Base-by-base conservation (phyloP, 306 rosid genomes). In the Gastrolobium bilobum region DNA sequence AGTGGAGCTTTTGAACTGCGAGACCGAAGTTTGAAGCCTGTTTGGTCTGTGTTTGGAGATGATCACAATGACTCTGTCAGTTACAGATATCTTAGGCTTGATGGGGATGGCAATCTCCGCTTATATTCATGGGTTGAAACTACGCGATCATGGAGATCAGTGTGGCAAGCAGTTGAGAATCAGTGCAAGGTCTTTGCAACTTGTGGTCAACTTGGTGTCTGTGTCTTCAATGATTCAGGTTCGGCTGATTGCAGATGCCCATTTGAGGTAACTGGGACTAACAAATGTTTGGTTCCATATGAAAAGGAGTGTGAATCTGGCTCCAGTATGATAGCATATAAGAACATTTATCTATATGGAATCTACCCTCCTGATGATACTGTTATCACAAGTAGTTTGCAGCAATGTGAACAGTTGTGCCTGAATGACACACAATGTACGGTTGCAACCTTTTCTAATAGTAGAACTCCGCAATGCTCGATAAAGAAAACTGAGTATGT, bases 111-210 rank as follows among this genome's bases (percentile, higher is more conserved):
- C 39, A 89, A 91, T 87, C 87, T 91, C 29, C 84, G 97, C n/a
- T 73, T 91, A 34, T 89, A 88, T 79, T 91, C 97, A 2, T 91
- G 97, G 97, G n/a, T 34, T n/a, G 89, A 88, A 75, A 73, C 79
- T 46, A 68, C 80, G 52, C 78, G 38, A 46, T 63, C 80, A 30
- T 91, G 97, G 97, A 84, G 68, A 73, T 33, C 89, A 2, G 94
- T 90, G 48, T 91, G 97, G 94, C 92, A 86, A 67, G 97, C 92
- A 63, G 91, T 90, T 47, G 89, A 90, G 83, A 89, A 90, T 80
- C 97, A 88, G 71, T 91, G 97, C 86, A 79, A 83, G 48, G 97
- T 91, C 35, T 91, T 91, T 52, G 97, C 92, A 15, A 87, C 91
- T n/a, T 91, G 97, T 79, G 91, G 90, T 43, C 72, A 77, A 65